Evolutionary conservation across 2,329 filamentous ascomycete genomes (phyloP), one percentile per base, ranked within the genome.

Genomic region (Penicillium sclerotiorum): DNA sequence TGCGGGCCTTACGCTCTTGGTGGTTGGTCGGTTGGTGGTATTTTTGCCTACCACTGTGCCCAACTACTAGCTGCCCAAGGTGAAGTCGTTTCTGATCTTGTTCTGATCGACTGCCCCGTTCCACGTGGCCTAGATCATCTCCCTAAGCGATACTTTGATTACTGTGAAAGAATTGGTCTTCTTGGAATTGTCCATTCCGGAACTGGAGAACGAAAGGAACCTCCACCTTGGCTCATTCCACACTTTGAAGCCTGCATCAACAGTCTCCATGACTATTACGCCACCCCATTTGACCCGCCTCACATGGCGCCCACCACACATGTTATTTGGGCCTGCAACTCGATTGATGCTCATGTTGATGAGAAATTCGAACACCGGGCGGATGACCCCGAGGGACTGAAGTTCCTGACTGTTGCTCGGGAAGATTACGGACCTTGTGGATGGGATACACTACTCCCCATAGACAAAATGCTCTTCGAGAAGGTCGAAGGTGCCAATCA

Each of bases 331-430:
- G 32, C 32, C 17, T 35, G 32, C 32, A 35, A 35, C 3, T n/a
- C n/a, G n/a, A n/a, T n/a, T n/a, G 13, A 15, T 7, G 32, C 32
- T n/a, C 13, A 17, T 17, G 32, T 17, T n/a, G 12, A 8, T n/a
- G 32, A 17, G 12, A 11, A 15, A 17, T 2, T 7, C 32, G 12
- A 17, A 7, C 13, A n/a, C 13, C 12, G 3, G n/a, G 3, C 12
- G 3, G n/a, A 3, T 1, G 82, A 78, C 57, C 84, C 84, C 1
- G 45, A 44, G 27, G 46, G 32, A 5, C 70, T 82, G 50, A 81
- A 79, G 7, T 37, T 33, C 8, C 23, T 46, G 17, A 81, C 88
- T 17, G 82, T 87, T 66, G 80, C 80, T 9, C 77, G 86, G 1
- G 85, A 85, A 2, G 57, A 66, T 39, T 66, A 25, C n/a, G 38